phyloP scores from a whole-genome alignment of 306 rosid species.

The Vigna nakashimae region DNA sequence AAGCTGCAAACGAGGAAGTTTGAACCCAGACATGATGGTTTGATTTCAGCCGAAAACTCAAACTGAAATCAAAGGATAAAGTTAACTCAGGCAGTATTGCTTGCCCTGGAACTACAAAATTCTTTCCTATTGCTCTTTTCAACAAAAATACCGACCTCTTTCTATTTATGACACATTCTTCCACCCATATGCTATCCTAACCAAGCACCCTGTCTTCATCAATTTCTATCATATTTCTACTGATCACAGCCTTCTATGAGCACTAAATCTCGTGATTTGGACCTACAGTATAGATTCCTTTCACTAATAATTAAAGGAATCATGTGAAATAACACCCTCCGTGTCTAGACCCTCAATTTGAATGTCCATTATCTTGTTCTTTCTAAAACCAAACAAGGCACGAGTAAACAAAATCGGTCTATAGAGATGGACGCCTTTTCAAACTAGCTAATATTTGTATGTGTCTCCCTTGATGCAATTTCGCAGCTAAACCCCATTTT shows the following conservation, averaged over 20 bases:
- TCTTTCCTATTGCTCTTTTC: neutral
- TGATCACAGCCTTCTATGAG: neutral
- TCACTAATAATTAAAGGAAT: slow-evolving; percentile 4
- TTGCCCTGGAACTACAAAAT: neutral
- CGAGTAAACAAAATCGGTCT: too few species aligned
- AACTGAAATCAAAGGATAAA: slow-evolving; percentile 5
- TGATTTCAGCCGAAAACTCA: slow-evolving; percentile 6
- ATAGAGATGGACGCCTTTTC: neutral
- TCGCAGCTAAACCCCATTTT: neutral
- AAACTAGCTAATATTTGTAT: neutral
- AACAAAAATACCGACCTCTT: slow-evolving; percentile 18
- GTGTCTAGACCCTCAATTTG: neutral
- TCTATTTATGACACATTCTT: neutral
- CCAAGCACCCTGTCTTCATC: slow-evolving; percentile 11
- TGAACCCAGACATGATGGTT: neutral
- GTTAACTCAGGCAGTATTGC: slow-evolving; percentile 9
- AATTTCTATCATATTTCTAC: neutral
- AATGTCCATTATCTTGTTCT: slow-evolving; percentile 18
- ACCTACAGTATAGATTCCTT: slow-evolving; percentile 8
- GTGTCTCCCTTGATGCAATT: neutral
- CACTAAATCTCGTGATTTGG: slow-evolving; percentile 17
- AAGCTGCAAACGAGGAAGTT: slow-evolving; percentile 20
- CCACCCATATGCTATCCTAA: neutral
- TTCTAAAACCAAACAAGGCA: neutral
- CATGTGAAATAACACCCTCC: neutral